Percentiles rank a stretch among this genome's conserved stretches.
Conservation (phyloP, 2,329 filamentous ascomycete species). For the Pseudogymnoascus sp. region DNA sequence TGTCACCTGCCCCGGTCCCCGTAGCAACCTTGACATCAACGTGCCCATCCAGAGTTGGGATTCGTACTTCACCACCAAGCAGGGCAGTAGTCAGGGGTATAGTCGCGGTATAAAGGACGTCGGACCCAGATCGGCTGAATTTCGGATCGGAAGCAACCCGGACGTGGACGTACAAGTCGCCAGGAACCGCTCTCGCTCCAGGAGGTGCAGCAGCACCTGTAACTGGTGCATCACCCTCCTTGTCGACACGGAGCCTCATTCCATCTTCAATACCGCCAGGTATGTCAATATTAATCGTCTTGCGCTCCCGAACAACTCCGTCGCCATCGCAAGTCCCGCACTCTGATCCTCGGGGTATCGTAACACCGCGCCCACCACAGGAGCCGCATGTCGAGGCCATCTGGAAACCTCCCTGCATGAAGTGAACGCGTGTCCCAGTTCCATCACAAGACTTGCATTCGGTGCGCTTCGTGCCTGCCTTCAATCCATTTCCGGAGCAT, state of each 20-base stretch:
- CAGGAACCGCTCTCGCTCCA: slow-evolving; percentile 60
- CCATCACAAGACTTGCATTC: slow-evolving; percentile 78
- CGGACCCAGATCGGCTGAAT: slow-evolving; percentile 80
- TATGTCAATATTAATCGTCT: slow-evolving; percentile 83
- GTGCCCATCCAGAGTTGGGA: slow-evolving; percentile 85
- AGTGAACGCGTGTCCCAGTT: slow-evolving; percentile 78
- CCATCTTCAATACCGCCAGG: slow-evolving; percentile 94
- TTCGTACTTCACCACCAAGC: slow-evolving; percentile 79
- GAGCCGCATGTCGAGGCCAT: slow-evolving; percentile 83
- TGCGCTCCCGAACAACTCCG: slow-evolving; percentile 76
- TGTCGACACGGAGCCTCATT: slow-evolving; percentile 79
- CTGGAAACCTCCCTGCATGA: slow-evolving; percentile 90
- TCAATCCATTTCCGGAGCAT: slow-evolving; percentile 78
- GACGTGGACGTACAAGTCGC: slow-evolving; percentile 88
- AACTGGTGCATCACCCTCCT: slow-evolving; percentile 79
- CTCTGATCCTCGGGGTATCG: slow-evolving; percentile 71
- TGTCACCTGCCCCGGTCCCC: slow-evolving; percentile 87
- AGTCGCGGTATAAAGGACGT: slow-evolving; percentile 86
- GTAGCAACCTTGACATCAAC: slow-evolving; percentile 88
- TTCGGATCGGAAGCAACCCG: slow-evolving; percentile 83
- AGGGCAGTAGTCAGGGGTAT: slow-evolving; percentile 90
- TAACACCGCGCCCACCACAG: slow-evolving; percentile 73
- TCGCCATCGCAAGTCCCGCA: slow-evolving; percentile 75
- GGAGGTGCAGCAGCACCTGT: slow-evolving; percentile 64
- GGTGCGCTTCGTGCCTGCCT: slow-evolving; percentile 66